Evolutionary conservation across 768 basidiomycete genomes (phyloP), one percentile per base, ranked within the genome.

Genomic region (Russula olivacea): DNA sequence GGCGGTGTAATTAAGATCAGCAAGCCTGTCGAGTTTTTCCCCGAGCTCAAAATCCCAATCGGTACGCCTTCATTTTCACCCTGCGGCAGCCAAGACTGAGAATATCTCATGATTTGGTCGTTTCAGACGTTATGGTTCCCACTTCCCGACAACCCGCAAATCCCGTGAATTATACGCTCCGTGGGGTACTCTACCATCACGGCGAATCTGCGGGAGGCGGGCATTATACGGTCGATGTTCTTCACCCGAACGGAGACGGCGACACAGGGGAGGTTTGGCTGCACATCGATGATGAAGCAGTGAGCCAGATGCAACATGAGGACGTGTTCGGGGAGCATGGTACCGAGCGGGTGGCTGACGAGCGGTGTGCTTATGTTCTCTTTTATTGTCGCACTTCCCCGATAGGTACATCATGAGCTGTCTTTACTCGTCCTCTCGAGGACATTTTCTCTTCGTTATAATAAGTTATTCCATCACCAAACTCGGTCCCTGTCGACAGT

Each of bases 161-260:
- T 77, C 34, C 34, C 1, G 8, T 83, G 17, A 64, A 64, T 69
- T 96, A 95, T 71, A 87, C 86, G 69, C 80, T 96, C 9, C 93
- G 93, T 69, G 91, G 91, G 67, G 95, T 86, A 11, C 76, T 98
- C 12, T 98, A 98, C 73, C 96, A 99, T 72, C 95, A 99, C 68
- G 96, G 96, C 2, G 78, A 80, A 28, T 90, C 91, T 10, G 93
- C 96, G 0, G 86, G 87, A 0, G 93, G 94, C 3, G 96, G 96
- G 1, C 96, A 98, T 74, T 98, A 98, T 76, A 98, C 95, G 2
- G 82, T 96, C 53, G 90, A 93, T 69, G 89, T 95, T 12, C 77
- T 95, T 2, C 87, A 91, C 68, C 88, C 87, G 2, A 82, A 82
- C 66, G 79, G 85, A 41, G 83, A 80, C 72, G 75, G 79, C 14